phyloP scores from a whole-genome alignment of 257 asterid genomes.

The Solanum tarapatanum region DNA sequence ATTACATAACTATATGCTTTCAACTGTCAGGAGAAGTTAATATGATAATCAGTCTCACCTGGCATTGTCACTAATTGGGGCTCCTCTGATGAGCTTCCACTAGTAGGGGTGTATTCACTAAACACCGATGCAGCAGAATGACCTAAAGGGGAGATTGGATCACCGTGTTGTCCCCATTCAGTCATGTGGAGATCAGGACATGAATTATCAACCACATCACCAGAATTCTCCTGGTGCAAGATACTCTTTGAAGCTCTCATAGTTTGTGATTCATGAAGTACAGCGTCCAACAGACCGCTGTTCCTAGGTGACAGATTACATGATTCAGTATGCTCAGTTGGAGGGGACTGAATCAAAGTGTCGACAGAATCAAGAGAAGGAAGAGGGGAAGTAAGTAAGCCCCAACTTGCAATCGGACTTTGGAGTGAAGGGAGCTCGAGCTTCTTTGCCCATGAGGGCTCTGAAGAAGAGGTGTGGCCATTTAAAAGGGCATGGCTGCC shows the following conservation, averaged over 20 bases:
- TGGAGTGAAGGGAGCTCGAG: constrained; percentile 85
- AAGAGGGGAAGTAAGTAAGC: constrained; percentile 42
- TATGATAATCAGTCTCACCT: constrained; percentile 20
- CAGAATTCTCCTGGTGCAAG: constrained; percentile 4
- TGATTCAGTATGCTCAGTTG: constrained; percentile 20
- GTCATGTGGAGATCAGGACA: constrained; percentile 19
- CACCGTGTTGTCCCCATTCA: constrained; percentile 32
- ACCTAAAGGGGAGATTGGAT: constrained; percentile 36
- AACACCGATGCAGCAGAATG: constrained; percentile 30
- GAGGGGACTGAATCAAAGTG: constrained; percentile 28
- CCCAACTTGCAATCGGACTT: constrained; percentile 34
- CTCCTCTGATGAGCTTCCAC: constrained; percentile 39
- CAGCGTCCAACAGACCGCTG: constrained; percentile 53
- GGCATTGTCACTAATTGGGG: constrained; percentile 14
- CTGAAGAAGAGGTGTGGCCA: constrained; percentile 32
- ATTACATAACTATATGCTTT: background rate
- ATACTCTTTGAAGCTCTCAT: constrained; percentile 17
- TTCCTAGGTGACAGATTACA: constrained; percentile 26
- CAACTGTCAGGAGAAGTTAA: background rate
- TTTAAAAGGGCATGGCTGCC: constrained; percentile 35
- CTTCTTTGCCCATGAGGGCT: constrained; percentile 39
- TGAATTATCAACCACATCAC: constrained; percentile 9
- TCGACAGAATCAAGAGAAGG: constrained; percentile 36
- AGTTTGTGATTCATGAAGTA: constrained; percentile 32
- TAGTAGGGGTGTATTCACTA: constrained; percentile 27